Conservation (phyloP, 1,284 basidiomycete species). For the Ceratobasidium sp. region DNA sequence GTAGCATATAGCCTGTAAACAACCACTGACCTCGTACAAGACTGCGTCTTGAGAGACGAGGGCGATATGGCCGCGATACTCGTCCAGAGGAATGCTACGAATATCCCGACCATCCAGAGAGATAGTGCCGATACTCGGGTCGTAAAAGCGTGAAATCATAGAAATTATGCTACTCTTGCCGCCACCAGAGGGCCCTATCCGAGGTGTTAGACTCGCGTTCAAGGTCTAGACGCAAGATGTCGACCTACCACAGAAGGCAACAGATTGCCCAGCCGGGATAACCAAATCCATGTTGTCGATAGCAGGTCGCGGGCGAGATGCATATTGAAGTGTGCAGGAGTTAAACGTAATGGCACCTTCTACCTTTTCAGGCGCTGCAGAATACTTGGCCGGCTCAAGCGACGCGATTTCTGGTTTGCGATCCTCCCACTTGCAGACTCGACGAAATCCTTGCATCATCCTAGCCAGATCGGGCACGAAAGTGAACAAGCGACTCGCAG, state of each 20-base stretch:
- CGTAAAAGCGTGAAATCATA: constrained; percentile 62
- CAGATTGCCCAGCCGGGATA: constrained; percentile 53
- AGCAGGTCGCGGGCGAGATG: constrained; percentile 53
- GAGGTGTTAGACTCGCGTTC: constrained; percentile 39
- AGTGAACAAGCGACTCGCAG: constrained; percentile 53
- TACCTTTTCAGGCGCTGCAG: not conserved
- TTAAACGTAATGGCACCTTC: constrained; percentile 48
- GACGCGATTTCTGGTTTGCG: constrained; percentile 51
- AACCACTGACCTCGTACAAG: constrained; percentile 55
- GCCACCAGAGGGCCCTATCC: constrained; percentile 51
- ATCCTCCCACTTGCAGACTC: constrained; percentile 53
- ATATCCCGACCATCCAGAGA: constrained; percentile 59
- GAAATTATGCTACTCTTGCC: constrained; percentile 55
- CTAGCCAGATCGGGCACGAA: constrained; percentile 56
- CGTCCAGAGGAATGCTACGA: constrained; percentile 56
- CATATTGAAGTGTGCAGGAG: constrained; percentile 55
- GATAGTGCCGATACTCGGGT: constrained; percentile 58
- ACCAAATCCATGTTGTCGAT: constrained; percentile 51
- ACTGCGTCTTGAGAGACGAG: constrained; percentile 63
- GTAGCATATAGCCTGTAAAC: not conserved
- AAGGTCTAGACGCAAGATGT: not conserved
- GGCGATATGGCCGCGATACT: constrained; percentile 59
- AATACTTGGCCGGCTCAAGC: constrained; percentile 3
- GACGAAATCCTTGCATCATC: constrained; percentile 50
- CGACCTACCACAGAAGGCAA: constrained; percentile 55